Conservation (phyloP, 805 yeast species). For the Candida stauntonica region DNA sequence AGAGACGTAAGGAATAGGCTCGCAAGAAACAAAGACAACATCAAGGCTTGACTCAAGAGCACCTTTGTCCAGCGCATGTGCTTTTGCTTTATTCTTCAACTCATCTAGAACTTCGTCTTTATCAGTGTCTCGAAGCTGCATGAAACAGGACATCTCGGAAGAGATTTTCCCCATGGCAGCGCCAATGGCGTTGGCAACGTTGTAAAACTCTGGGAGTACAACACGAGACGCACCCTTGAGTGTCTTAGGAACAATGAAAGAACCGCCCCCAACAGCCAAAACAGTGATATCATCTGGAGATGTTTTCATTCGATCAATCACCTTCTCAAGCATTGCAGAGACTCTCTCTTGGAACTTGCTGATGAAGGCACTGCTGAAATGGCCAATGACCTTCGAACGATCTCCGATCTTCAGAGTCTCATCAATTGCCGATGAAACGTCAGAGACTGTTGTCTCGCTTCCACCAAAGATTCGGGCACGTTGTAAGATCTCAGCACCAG, state of each 20-base stretch:
- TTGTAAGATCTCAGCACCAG: constrained; percentile 33
- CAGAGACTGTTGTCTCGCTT: constrained; percentile 35
- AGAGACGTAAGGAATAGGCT: constrained; percentile 31
- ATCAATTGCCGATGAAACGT: constrained; percentile 29
- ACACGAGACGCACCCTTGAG: constrained; percentile 40
- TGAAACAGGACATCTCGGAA: constrained; percentile 11
- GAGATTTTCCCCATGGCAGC: constrained; percentile 45
- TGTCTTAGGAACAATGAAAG: constrained; percentile 38
- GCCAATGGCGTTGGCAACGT: constrained; percentile 48
- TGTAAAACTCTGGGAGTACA: constrained; percentile 36
- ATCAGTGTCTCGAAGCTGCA: constrained; percentile 4
- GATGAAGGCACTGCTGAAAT: constrained; percentile 3
- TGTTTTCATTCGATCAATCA: constrained; percentile 43
- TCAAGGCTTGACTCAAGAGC: constrained; percentile 23
- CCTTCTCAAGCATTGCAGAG: constrained; percentile 30
- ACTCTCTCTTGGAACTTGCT: constrained; percentile 14
- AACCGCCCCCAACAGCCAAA: constrained; percentile 46
- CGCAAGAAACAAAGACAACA: constrained; percentile 25
- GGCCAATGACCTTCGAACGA: neutral
- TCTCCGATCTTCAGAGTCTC: constrained; percentile 3
- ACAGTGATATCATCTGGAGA: constrained; percentile 40
- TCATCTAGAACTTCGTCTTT: constrained; percentile 21
- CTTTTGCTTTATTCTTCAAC: constrained; percentile 21
- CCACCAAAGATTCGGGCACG: constrained; percentile 42
- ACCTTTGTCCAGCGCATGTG: constrained; percentile 25